Conservation (phyloP, 83 land plant species). For the Picea abies region DNA sequence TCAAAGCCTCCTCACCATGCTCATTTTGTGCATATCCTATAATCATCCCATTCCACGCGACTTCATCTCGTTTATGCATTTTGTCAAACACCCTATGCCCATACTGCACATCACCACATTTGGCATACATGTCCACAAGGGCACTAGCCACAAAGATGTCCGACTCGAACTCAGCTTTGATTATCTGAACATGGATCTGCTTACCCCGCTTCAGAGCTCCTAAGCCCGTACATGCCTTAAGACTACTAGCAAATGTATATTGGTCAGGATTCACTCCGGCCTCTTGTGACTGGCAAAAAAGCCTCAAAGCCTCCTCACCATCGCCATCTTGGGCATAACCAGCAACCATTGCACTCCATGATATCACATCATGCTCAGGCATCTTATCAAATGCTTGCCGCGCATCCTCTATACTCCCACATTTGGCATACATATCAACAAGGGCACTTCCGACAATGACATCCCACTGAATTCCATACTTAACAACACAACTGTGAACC, state of each 20-base stretch:
- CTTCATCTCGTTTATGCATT: not conserved
- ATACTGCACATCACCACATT: not conserved
- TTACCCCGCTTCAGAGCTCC: conserved; percentile 30
- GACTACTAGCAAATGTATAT: conserved; percentile 50
- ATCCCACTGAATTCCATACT: conserved; percentile 25
- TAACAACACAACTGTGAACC: conserved; percentile 42
- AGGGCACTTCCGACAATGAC: conserved; percentile 37
- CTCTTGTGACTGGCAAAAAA: conserved; percentile 15
- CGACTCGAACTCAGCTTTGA: conserved; percentile 16
- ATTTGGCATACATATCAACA: conserved; percentile 55
- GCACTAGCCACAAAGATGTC: conserved; percentile 27
- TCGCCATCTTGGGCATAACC: conserved; percentile 19
- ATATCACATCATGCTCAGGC: conserved; percentile 10
- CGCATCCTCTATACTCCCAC: conserved; percentile 7
- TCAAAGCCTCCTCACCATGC: not conserved
- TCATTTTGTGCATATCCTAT: not conserved
- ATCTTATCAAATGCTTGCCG: not conserved
- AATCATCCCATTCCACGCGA: conserved; percentile 9
- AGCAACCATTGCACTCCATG: conserved; percentile 31
- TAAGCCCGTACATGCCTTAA: conserved; percentile 46
- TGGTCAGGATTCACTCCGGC: conserved; percentile 37
- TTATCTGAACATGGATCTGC: conserved; percentile 38
- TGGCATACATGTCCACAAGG: conserved; percentile 4
- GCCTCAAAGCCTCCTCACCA: conserved; percentile 15
- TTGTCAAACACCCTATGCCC: not conserved